These are phyloP conservation scores for Groenewaldozyma sp. DNA, from an alignment of 1,139 yeast species.

Conservation along the genomic window DNA sequence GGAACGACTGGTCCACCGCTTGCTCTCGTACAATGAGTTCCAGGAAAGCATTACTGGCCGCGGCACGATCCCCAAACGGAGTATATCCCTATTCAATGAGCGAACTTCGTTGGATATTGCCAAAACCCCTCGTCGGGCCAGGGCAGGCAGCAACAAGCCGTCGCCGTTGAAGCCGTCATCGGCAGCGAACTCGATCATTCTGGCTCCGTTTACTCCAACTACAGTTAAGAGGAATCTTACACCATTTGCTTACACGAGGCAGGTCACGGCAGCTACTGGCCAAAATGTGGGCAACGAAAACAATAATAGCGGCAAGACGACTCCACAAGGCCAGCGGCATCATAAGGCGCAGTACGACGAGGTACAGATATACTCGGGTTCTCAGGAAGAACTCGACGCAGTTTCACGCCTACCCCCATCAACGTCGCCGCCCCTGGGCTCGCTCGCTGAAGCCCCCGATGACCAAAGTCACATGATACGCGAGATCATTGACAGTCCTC, in stretches of 20 bases:
- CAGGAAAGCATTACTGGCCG: slow-evolving; percentile 24
- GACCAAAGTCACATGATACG: not conserved
- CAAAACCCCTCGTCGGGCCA: not conserved
- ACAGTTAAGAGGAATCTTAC: slow-evolving; percentile 1
- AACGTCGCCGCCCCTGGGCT: no score
- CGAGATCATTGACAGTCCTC: not conserved
- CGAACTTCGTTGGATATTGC: slow-evolving; percentile 12
- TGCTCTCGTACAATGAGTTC: slow-evolving; percentile 26
- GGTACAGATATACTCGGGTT: no score
- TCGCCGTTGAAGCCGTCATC: not conserved
- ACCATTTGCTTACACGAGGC: not conserved
- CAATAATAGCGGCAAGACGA: no score
- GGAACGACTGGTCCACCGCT: slow-evolving; percentile 28
- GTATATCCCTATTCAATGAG: slow-evolving; percentile 23
- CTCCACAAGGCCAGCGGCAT: no score
- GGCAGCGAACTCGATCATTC: slow-evolving; percentile 2
- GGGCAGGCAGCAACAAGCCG: not conserved
- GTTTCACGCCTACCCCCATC: no score
- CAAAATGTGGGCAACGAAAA: not conserved
- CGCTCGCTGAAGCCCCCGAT: no score
- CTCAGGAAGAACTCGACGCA: no score
- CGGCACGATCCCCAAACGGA: slow-evolving; percentile 17
- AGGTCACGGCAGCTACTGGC: not conserved
- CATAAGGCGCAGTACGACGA: no score
- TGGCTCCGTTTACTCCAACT: slow-evolving; percentile 2